These are phyloP conservation scores for Scleromitrula shiraiana DNA, from an alignment of 2,329 filamentous ascomycete species.

Conservation along the genomic window DNA sequence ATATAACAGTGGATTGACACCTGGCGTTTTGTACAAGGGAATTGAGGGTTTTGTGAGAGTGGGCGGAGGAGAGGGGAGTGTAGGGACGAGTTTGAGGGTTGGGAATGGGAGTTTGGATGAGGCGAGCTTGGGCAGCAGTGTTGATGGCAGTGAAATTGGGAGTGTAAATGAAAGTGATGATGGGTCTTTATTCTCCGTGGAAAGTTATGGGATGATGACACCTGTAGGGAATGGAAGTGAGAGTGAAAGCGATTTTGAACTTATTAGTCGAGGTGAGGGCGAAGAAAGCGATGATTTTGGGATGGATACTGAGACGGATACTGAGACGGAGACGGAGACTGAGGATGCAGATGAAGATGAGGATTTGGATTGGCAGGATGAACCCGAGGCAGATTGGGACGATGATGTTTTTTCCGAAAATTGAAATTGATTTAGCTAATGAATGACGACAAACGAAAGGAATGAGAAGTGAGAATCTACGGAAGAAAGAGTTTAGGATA, in stretches of 20 bases:
- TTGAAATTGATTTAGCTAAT: too few species aligned
- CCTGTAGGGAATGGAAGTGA: not conserved
- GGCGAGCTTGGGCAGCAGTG: not conserved
- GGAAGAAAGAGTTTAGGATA: too few species aligned
- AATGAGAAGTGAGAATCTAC: not conserved
- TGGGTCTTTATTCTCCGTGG: not conserved
- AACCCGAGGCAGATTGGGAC: not conserved
- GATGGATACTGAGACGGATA: not conserved
- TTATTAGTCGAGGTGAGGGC: not conserved
- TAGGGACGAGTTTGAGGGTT: constrained; percentile 1
- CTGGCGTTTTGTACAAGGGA: constrained; percentile 1
- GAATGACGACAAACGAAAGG: too few species aligned
- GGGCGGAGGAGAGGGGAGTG: not conserved
- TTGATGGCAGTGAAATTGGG: not conserved
- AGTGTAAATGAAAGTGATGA: not conserved
- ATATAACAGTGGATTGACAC: not conserved
- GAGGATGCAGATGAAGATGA: too few species aligned
- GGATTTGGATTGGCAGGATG: not conserved
- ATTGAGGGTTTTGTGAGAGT: not conserved
- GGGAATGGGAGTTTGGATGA: not conserved
- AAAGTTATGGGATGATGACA: constrained; percentile 5
- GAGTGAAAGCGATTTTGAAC: not conserved
- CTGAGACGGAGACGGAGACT: not conserved
- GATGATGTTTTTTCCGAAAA: not conserved
- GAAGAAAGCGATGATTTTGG: not conserved